Conservation (phyloP, 2,329 filamentous ascomycete genomes). For the Fusarium protoensiforme region DNA sequence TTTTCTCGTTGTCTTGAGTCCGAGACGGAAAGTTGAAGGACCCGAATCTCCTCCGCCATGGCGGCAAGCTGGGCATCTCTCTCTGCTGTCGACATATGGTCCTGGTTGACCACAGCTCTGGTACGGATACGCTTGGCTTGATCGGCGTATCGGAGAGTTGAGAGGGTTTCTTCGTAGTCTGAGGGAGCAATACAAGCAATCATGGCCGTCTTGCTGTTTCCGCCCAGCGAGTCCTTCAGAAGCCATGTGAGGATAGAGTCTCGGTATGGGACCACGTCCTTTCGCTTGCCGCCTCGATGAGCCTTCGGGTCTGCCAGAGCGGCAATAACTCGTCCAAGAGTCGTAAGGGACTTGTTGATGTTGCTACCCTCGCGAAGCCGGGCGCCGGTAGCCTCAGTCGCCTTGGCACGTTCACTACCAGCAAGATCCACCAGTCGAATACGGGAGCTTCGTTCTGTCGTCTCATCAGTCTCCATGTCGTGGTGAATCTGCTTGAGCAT, state of each 20-base stretch:
- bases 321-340: slow-evolving; percentile 93
- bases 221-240: slow-evolving; percentile 93
- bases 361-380: slow-evolving; percentile 94
- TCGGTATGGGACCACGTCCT: slow-evolving; percentile 85
- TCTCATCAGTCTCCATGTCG: slow-evolving; percentile 96
- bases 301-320: slow-evolving; percentile 81
- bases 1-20: slow-evolving; percentile 76
- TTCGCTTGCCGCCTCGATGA: slow-evolving; percentile 64
- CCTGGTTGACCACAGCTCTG: slow-evolving; percentile 93
- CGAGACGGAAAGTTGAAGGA: slow-evolving; percentile 80
- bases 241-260: slow-evolving; percentile 89
- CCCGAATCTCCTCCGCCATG: slow-evolving; percentile 95
- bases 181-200: slow-evolving; percentile 96
- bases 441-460: slow-evolving; percentile 91
- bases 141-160: slow-evolving; percentile 95
- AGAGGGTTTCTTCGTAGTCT: slow-evolving; percentile 97
- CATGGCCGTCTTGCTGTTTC: slow-evolving; percentile 99
- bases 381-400: slow-evolving; percentile 92
- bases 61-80: slow-evolving; percentile 92
- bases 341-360: slow-evolving; percentile 99
- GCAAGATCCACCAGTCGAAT: slow-evolving; percentile 96
- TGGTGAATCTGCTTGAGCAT: slow-evolving; percentile 98
- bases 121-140: slow-evolving; percentile 98
- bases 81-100: slow-evolving; percentile 90
- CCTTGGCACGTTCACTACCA: slow-evolving; percentile 93